Percentiles rank a stretch among this genome's conserved stretches.
phyloP scores from a whole-genome alignment of 2,329 filamentous ascomycete species.

The Alternaria sp. region DNA sequence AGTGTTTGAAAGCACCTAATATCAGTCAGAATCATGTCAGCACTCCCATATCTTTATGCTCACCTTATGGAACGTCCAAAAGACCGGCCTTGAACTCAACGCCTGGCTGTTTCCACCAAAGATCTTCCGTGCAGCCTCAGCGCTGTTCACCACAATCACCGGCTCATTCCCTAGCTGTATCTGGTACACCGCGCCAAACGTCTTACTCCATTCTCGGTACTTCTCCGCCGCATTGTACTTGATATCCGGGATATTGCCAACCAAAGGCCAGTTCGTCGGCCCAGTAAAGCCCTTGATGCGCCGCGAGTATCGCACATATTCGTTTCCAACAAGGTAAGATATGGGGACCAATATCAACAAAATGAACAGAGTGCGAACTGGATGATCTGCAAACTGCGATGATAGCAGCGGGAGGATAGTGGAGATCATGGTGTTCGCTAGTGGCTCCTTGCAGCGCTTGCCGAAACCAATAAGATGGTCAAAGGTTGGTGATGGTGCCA shows the following conservation, averaged over 20 bases:
- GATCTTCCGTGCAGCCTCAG: constrained; percentile 49
- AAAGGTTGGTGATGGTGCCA: background rate
- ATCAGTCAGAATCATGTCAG: constrained; percentile 1
- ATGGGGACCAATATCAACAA: constrained; percentile 38
- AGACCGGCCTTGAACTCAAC: constrained; percentile 51
- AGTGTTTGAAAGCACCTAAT: constrained; percentile 66
- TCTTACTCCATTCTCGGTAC: constrained; percentile 52
- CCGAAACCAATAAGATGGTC: background rate
- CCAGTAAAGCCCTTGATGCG: constrained; percentile 49
- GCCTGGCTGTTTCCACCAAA: constrained; percentile 53
- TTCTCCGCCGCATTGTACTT: constrained; percentile 52
- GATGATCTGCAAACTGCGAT: constrained; percentile 28
- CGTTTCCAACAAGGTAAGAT: constrained; percentile 46
- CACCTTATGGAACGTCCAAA: constrained; percentile 56
- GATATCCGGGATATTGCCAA: constrained; percentile 53
- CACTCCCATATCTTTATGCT: background rate
- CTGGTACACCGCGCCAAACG: constrained; percentile 53
- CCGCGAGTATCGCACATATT: constrained; percentile 43
- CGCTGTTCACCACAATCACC: constrained; percentile 53
- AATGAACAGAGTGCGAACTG: constrained; percentile 29
- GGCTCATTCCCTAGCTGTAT: constrained; percentile 56
- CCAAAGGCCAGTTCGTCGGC: constrained; percentile 48
- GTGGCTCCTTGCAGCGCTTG: background rate
- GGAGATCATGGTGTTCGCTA: constrained; percentile 34
- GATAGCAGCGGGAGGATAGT: constrained; percentile 32